These are phyloP conservation scores for Tricholomella constricta DNA, from an alignment of 768 basidiomycete species.

Conservation along the genomic window DNA sequence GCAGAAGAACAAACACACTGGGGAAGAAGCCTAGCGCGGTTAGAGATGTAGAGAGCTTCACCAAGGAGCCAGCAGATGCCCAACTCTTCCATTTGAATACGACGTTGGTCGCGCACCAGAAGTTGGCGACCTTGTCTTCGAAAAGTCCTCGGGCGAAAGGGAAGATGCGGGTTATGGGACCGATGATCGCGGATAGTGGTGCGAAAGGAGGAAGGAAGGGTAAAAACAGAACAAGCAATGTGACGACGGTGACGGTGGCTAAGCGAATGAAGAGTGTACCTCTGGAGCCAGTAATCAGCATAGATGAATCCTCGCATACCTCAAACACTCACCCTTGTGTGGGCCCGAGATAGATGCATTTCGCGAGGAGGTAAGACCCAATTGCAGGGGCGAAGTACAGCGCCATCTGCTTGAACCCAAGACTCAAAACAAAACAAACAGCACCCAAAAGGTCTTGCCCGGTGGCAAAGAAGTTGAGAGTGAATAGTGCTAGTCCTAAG, in stretches of 20 bases:
- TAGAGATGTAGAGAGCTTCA: slow-evolving; percentile 64
- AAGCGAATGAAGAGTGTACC: slow-evolving; percentile 66
- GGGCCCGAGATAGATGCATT: slow-evolving; percentile 82
- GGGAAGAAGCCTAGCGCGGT: slow-evolving; percentile 77
- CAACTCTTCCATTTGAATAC: slow-evolving; percentile 80
- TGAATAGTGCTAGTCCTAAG: slow-evolving; percentile 68
- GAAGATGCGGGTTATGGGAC: slow-evolving; percentile 81
- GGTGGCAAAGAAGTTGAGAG: slow-evolving; percentile 68
- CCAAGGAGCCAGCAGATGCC: slow-evolving; percentile 47
- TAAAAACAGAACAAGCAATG: slow-evolving; percentile 72
- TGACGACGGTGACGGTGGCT: slow-evolving; percentile 56
- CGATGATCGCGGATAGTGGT: slow-evolving; percentile 48
- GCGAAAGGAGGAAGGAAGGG: slow-evolving; percentile 80
- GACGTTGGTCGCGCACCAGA: slow-evolving; percentile 94
- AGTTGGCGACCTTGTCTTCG: slow-evolving; percentile 96
- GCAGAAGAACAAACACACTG: slow-evolving; percentile 46
- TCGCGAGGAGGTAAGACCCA: slow-evolving; percentile 88
- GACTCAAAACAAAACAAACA: slow-evolving; percentile 76
- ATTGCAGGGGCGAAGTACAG: slow-evolving; percentile 92
- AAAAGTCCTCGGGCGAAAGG: slow-evolving; percentile 90
- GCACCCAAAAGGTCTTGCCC: slow-evolving; percentile 78
- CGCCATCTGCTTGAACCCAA: slow-evolving; percentile 96
- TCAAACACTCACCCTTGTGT: slow-evolving; percentile 57
- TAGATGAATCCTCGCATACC: neutral
- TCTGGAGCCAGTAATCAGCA: slow-evolving; percentile 20